phyloP scores from a whole-genome alignment of 2,329 filamentous ascomycete species.

The Hymenoscyphus fraxineus region DNA sequence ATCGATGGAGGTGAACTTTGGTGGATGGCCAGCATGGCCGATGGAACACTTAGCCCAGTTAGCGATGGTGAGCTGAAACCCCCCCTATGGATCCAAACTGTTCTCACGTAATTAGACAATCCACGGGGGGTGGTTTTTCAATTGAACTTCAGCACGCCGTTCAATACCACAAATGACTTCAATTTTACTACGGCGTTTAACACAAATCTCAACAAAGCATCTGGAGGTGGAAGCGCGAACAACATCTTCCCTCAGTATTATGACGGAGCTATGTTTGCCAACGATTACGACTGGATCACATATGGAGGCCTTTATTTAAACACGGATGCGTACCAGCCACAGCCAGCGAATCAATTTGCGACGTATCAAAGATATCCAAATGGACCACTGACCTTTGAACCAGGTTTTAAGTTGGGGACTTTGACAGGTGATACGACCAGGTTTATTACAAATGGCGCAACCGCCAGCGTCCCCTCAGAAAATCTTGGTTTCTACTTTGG shows the following conservation, averaged over 20 bases:
- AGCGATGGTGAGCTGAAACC: conserved; percentile 42
- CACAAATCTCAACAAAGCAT: conserved; percentile 43
- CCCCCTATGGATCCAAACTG: not conserved
- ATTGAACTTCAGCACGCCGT: conserved; percentile 56
- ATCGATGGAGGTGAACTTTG: conserved; percentile 58
- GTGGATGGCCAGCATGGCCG: conserved; percentile 49
- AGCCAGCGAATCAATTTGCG: conserved; percentile 43
- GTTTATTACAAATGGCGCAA: conserved; percentile 62
- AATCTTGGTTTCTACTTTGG: conserved; percentile 70
- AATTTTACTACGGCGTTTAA: conserved; percentile 53
- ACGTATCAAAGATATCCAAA: conserved; percentile 53
- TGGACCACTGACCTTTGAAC: conserved; percentile 40
- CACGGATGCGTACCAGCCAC: conserved; percentile 38
- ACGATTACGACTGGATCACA: conserved; percentile 58
- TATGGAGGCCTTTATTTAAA: conserved; percentile 55
- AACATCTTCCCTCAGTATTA: conserved; percentile 53
- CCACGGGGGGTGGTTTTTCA: conserved; percentile 50
- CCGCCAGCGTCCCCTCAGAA: conserved; percentile 63
- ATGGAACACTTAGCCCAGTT: conserved; percentile 38
- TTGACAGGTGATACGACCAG: conserved; percentile 50
- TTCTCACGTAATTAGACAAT: conserved; percentile 43
- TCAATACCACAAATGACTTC: conserved; percentile 42
- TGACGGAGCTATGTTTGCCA: conserved; percentile 63
- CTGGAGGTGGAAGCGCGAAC: conserved; percentile 43
- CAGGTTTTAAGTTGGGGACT: conserved; percentile 41